Conservation (phyloP, 2,329 filamentous ascomycete genomes). For the Ophiostoma novo-ulmi region DNA sequence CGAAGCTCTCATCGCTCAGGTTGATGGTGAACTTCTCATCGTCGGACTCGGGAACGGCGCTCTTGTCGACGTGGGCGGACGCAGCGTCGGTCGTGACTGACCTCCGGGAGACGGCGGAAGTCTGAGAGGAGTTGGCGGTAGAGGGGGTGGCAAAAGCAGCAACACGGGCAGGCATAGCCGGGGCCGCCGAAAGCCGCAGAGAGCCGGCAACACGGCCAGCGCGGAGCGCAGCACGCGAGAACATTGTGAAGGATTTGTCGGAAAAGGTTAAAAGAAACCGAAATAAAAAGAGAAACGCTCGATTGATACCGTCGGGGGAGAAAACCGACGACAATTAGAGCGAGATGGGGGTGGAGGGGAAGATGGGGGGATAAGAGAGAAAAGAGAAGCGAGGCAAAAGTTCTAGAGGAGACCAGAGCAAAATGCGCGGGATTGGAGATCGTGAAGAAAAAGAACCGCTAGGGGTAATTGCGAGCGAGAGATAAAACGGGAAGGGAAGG, state of each 20-base stretch:
- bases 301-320: background rate
- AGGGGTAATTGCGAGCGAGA: constrained; percentile 17
- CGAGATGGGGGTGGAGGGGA: background rate
- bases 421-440: constrained; percentile 15
- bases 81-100: constrained; percentile 94
- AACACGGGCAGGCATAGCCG: constrained; percentile 33
- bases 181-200: constrained; percentile 18
- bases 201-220: constrained; percentile 40
- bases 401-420: constrained; percentile 14
- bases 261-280: constrained; percentile 1
- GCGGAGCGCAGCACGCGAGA: constrained; percentile 65
- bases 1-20: constrained; percentile 97
- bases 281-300: constrained; percentile 17
- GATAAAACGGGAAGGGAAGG: constrained; percentile 16
- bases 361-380: constrained; percentile 2
- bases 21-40: constrained; percentile 88
- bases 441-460: constrained; percentile 19
- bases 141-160: constrained; percentile 15
- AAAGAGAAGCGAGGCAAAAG: constrained; percentile 11
- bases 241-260: constrained; percentile 48
- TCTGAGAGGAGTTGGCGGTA: constrained; percentile 13
- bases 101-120: constrained; percentile 51
- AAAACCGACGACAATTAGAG: constrained; percentile 10
- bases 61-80: constrained; percentile 80
- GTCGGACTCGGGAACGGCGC: constrained; percentile 70